phyloP scores from a whole-genome alignment of 352 stramenopile species.

The Plasmopara muralis region DNA sequence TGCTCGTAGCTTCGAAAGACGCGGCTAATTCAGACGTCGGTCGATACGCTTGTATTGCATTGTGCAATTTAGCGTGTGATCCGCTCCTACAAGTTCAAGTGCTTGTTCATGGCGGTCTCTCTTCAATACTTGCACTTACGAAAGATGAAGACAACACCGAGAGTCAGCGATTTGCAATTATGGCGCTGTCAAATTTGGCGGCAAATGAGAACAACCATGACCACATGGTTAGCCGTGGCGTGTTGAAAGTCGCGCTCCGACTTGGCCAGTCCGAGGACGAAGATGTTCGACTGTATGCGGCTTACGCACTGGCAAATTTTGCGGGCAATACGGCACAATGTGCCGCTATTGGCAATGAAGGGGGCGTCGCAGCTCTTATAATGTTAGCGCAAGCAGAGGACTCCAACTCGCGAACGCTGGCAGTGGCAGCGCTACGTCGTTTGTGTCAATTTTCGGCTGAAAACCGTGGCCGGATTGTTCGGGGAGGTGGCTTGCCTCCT shows the following conservation, averaged over 20 bases:
- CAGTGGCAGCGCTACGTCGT: constrained; percentile 88
- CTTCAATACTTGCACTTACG: constrained; percentile 79
- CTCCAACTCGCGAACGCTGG: constrained; percentile 87
- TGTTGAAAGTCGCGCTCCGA: constrained; percentile 75
- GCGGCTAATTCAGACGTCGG: constrained; percentile 64
- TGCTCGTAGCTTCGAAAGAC: constrained; percentile 86
- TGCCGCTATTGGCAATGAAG: constrained; percentile 82
- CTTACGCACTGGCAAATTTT: constrained; percentile 93
- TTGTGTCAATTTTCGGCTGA: constrained; percentile 84
- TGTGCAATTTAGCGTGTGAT: constrained; percentile 94
- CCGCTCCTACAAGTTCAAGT: constrained; percentile 87
- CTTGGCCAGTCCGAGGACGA: constrained; percentile 68
- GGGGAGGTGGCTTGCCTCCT: constrained; percentile 73
- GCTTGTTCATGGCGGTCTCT: constrained; percentile 90
- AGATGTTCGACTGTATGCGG: constrained; percentile 85
- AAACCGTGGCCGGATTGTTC: constrained; percentile 87
- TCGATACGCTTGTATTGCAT: constrained; percentile 90
- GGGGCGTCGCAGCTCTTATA: constrained; percentile 88
- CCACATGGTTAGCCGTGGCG: constrained; percentile 83
- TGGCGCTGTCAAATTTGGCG: constrained; percentile 92
- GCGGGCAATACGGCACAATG: constrained; percentile 84
- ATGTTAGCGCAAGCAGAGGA: constrained; percentile 84
- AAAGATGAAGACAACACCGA: constrained; percentile 57
- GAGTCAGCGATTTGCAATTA: constrained; percentile 89
- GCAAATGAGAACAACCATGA: constrained; percentile 92